Evolutionary conservation across 106 monocot genomes (phyloP).

Genomic region (Posidonia australis): DNA sequence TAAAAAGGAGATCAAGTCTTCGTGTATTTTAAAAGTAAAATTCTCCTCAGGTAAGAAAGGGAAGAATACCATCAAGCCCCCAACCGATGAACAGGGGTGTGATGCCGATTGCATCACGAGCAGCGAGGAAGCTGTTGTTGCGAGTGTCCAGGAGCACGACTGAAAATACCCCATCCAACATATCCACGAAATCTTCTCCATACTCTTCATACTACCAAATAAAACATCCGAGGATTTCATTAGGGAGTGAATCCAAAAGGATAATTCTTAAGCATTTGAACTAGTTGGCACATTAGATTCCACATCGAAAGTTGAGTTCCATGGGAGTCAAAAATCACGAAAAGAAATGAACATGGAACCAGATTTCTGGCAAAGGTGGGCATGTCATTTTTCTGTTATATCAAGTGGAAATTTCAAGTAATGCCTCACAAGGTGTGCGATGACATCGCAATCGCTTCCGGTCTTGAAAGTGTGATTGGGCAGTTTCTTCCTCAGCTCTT

Average conservation of each 20-base stretch:
- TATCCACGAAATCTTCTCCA: constrained; percentile 50
- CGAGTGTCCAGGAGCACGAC: constrained; percentile 44
- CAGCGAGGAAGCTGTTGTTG: constrained; percentile 42
- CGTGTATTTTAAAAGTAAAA: no score
- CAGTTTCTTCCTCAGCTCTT: constrained; percentile 44
- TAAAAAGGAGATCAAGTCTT: no score
- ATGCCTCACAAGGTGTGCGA: constrained; percentile 72
- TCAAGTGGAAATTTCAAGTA: no score
- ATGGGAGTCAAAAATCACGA: no score
- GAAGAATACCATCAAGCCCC: constrained; percentile 48
- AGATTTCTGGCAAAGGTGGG: no score
- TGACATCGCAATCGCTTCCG: constrained; percentile 84
- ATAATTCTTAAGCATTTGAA: no score
- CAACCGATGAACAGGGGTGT: constrained; percentile 60
- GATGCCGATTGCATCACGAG: constrained; percentile 53
- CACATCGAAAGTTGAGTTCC: no score
- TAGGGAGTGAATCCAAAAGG: no score
- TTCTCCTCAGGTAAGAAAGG: no score
- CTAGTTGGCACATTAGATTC: no score
- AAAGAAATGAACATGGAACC: no score
- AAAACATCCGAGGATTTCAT: background rate
- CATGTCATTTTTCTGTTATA: no score
- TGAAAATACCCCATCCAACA: constrained; percentile 59
- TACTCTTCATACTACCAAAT: constrained; percentile 57
- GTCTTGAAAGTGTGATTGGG: constrained; percentile 58